Evolutionary conservation across 2,329 filamentous ascomycete species (phyloP).

Genomic region (Venturia oleaginea): DNA sequence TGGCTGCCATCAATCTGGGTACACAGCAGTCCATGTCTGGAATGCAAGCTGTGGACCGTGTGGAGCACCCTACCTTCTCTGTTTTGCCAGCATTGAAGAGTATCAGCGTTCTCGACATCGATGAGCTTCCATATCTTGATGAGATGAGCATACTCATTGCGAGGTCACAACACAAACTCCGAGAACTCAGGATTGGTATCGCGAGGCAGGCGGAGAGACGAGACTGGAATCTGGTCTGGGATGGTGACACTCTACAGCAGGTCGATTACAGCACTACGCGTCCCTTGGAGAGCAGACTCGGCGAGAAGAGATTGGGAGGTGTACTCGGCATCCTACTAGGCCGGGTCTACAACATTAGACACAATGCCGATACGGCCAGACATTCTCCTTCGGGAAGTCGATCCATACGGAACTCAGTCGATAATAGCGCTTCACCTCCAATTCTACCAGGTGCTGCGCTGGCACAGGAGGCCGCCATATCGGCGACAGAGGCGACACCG

Average conservation of each 20-base stretch:
- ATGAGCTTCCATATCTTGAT: conserved; percentile 73
- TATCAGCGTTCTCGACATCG: conserved; percentile 69
- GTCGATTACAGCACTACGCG: conserved; percentile 49
- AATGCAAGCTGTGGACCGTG: conserved; percentile 36
- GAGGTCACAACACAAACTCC: conserved; percentile 55
- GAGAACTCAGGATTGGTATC: conserved; percentile 66
- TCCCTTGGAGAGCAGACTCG: conserved; percentile 46
- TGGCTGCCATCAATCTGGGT: conserved; percentile 24
- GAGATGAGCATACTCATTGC: conserved; percentile 73
- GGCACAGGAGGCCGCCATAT: background rate
- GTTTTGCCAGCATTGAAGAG: conserved; percentile 66
- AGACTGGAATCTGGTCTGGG: conserved; percentile 54
- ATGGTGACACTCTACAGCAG: conserved; percentile 53
- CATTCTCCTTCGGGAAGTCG: conserved; percentile 9
- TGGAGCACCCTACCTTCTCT: conserved; percentile 74
- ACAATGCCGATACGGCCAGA: conserved; percentile 23
- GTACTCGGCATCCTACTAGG: conserved; percentile 61
- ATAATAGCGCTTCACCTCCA: conserved; percentile 2
- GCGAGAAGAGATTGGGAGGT: conserved; percentile 57
- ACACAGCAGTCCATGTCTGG: conserved; percentile 20
- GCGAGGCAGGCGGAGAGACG: conserved; percentile 44
- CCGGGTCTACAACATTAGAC: conserved; percentile 51
- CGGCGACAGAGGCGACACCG: background rate
- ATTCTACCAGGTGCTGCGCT: background rate
- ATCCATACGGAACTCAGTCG: conserved; percentile 9